Percentiles rank a stretch among this genome's conserved stretches.
These are phyloP conservation scores for Eucalyptus victrix DNA, from an alignment of 345 rosid genomes.

Conservation along the genomic window DNA sequence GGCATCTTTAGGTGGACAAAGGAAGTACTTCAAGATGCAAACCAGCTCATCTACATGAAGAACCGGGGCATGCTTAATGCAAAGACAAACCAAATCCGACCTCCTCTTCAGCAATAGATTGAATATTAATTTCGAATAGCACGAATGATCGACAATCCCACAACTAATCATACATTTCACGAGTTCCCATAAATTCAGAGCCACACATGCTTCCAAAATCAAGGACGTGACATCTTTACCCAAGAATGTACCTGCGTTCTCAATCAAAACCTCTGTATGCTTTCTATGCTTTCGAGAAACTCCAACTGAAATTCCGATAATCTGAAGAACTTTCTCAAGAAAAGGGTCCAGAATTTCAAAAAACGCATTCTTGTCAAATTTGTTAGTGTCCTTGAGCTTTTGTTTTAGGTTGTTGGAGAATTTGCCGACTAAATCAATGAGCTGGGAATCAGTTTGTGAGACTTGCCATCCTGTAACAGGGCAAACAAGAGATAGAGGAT, in stretches of 20 bases:
- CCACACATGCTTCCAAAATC: conserved; percentile 57
- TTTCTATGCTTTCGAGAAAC: conserved; percentile 3
- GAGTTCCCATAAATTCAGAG: conserved; percentile 61
- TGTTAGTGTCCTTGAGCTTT: conserved; percentile 46
- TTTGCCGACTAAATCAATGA: conserved; percentile 29
- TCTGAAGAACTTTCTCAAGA: conserved; percentile 39
- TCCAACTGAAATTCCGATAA: conserved; percentile 12
- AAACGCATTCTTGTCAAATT: conserved; percentile 33
- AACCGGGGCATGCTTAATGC: conserved; percentile 53
- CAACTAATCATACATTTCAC: conserved; percentile 40
- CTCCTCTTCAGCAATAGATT: conserved; percentile 41
- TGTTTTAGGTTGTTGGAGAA: conserved; percentile 42
- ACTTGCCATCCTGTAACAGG: conserved; percentile 53
- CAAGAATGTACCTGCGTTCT: conserved; percentile 34
- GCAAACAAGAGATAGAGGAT: conserved; percentile 31
- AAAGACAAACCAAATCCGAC: conserved; percentile 56
- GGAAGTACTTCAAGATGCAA: conserved; percentile 62
- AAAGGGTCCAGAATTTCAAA: conserved; percentile 28
- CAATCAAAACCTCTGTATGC: conserved; percentile 22
- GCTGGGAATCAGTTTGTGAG: conserved; percentile 29
- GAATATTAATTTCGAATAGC: conserved; percentile 32
- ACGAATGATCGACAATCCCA: conserved; percentile 33
- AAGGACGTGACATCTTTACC: conserved; percentile 46
- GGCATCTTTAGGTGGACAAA: conserved; percentile 61
- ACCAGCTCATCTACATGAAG: conserved; percentile 51